Evolutionary conservation across 768 basidiomycete species (phyloP).

Genomic region (Boletellus ananas): DNA sequence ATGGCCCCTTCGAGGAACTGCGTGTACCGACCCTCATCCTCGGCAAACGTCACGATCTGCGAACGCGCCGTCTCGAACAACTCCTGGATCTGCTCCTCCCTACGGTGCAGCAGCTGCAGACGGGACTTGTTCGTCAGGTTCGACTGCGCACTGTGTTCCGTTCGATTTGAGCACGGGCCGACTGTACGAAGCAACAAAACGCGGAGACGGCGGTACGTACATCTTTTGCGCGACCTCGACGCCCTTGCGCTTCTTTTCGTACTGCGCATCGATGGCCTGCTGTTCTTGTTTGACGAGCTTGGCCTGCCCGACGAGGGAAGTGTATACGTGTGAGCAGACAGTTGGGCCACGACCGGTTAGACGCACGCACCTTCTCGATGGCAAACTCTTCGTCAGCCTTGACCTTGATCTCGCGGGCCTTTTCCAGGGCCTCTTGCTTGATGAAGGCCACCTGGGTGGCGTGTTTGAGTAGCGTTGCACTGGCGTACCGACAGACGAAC

Average conservation of each 20-base stretch:
- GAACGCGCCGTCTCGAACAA: constrained; percentile 74
- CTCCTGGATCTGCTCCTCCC: constrained; percentile 89
- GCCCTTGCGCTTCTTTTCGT: constrained; percentile 95
- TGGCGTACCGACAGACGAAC: constrained; percentile 39
- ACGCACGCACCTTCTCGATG: constrained; percentile 78
- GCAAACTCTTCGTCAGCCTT: constrained; percentile 99
- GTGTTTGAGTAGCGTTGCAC: constrained; percentile 1
- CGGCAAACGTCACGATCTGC: constrained; percentile 56
- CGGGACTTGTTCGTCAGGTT: constrained; percentile 96
- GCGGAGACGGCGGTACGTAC: constrained; percentile 41
- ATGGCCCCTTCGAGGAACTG: constrained; percentile 83
- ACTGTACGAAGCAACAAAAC: not conserved
- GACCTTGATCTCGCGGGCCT: constrained; percentile 93
- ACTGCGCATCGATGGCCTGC: constrained; percentile 88
- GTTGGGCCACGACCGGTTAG: too few relatives aligned
- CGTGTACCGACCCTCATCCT: constrained; percentile 66
- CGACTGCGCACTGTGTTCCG: constrained; percentile 72
- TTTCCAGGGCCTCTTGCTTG: constrained; percentile 97
- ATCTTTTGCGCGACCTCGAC: constrained; percentile 95
- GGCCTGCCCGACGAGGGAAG: constrained; percentile 51
- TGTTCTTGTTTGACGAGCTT: constrained; percentile 97
- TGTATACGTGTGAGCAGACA: not conserved
- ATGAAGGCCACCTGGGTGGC: constrained; percentile 84
- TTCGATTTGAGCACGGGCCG: not conserved
- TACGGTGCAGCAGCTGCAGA: constrained; percentile 80